Evolutionary conservation across 768 basidiomycete species (phyloP).

Genomic region (Trametes maxima): DNA sequence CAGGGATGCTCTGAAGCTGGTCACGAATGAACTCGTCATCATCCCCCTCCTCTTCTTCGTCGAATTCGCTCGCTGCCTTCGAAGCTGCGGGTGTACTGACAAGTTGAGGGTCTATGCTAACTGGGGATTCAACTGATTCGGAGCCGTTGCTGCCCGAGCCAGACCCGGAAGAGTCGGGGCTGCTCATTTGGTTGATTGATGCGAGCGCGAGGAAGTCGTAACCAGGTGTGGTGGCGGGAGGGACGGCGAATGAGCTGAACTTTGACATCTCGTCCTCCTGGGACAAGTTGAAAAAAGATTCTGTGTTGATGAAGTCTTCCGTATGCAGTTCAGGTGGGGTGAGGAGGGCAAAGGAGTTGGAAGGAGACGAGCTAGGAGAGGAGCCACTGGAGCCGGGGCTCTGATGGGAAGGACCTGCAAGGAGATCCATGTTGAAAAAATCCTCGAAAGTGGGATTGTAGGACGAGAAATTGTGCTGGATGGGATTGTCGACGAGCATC

Average conservation of each 20-base stretch:
- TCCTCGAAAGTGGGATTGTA: constrained; percentile 52
- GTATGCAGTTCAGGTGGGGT: constrained; percentile 30
- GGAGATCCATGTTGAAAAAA: constrained; percentile 68
- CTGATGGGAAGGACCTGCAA: constrained; percentile 35
- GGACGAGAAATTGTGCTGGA: constrained; percentile 27
- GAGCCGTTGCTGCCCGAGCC: constrained; percentile 23
- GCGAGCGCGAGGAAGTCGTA: constrained; percentile 44
- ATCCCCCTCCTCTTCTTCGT: constrained; percentile 40
- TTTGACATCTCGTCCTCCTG: constrained; percentile 35
- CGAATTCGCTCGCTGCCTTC: constrained; percentile 44
- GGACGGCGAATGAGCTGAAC: constrained; percentile 27
- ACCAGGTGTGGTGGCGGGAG: constrained; percentile 31
- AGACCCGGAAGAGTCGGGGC: constrained; percentile 31
- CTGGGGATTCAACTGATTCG: constrained; percentile 29
- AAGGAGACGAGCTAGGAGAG: constrained; percentile 33
- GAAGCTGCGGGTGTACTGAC: constrained; percentile 63
- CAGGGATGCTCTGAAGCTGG: constrained; percentile 28
- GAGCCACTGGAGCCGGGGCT: constrained; percentile 27
- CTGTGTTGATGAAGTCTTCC: constrained; percentile 22
- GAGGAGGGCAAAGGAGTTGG: constrained; percentile 31
- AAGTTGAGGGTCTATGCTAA: constrained; percentile 74
- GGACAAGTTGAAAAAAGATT: constrained; percentile 31
- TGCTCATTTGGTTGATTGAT: constrained; percentile 26
- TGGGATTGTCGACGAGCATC: constrained; percentile 49
- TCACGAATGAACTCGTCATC: constrained; percentile 39